A percentile compares a stretch with the other conserved stretches of the same genome.
Evolutionary conservation across 1,284 basidiomycete genomes (phyloP).

Genomic region (Sphaerobolus stellatus): DNA sequence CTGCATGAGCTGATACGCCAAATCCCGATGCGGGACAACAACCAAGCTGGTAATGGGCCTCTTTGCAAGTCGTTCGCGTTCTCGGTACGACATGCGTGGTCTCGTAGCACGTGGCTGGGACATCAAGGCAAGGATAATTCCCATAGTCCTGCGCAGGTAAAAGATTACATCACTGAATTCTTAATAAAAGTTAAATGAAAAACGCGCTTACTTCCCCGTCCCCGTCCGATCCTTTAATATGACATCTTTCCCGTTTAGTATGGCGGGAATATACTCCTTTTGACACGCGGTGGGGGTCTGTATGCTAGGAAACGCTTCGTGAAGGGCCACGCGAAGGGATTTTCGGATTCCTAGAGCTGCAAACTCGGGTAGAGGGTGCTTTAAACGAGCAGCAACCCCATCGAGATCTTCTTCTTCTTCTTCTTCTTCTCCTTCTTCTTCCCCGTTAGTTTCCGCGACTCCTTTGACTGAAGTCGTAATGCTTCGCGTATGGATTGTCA

Average conservation of each 20-base stretch:
- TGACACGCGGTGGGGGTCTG: slow-evolving; percentile 59
- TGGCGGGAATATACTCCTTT: slow-evolving; percentile 57
- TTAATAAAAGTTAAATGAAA: background rate
- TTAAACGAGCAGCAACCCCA: background rate
- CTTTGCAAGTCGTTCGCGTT: slow-evolving; percentile 20
- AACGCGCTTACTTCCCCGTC: slow-evolving; percentile 64
- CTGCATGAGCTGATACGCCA: slow-evolving; percentile 64
- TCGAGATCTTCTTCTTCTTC: background rate
- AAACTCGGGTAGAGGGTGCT: slow-evolving; percentile 11
- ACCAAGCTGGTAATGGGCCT: slow-evolving; percentile 50
- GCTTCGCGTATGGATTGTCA: no score
- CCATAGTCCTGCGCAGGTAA: slow-evolving; percentile 61
- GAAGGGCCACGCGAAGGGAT: slow-evolving; percentile 16
- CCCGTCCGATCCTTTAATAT: slow-evolving; percentile 69
- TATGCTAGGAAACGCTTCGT: slow-evolving; percentile 61
- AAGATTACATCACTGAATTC: background rate
- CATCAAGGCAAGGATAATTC: slow-evolving; percentile 60
- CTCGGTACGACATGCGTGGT: slow-evolving; percentile 9
- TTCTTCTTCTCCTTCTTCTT: background rate
- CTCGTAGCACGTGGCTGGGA: slow-evolving; percentile 45
- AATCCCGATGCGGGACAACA: slow-evolving; percentile 72
- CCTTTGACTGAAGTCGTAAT: no score
- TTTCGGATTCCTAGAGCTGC: slow-evolving; percentile 14
- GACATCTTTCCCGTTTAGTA: slow-evolving; percentile 57
- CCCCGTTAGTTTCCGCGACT: background rate